phyloP scores from a whole-genome alignment of 208 protist species.

The Acanthamoeba sp. region DNA sequence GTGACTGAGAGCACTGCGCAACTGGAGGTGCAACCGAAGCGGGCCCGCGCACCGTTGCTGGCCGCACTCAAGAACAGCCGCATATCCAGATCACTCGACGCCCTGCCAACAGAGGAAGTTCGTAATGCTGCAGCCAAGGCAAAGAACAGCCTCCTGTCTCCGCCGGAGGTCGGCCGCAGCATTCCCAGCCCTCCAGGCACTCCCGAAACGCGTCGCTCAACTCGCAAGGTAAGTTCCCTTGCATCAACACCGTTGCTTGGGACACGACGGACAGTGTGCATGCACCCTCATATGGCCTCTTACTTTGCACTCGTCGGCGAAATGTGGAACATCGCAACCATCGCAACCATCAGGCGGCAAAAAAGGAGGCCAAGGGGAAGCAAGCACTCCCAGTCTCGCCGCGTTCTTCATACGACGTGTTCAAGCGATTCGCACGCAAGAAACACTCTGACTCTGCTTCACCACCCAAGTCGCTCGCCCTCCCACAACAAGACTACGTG shows the following conservation, averaged over 20 bases:
- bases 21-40: neutral
- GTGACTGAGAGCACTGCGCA: neutral
- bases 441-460: neutral
- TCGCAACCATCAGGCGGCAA: neutral
- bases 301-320: too few species aligned
- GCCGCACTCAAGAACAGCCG: slow-evolving; percentile 6
- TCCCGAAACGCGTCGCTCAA: too few species aligned
- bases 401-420: neutral
- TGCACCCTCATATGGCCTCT: too few species aligned
- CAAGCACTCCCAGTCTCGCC: neutral
- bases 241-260: too few species aligned
- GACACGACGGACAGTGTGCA: too few species aligned
- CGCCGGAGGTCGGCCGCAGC: too few species aligned
- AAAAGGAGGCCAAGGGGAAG: neutral
- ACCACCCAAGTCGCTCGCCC: neutral
- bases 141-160: too few species aligned
- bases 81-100: slow-evolving; percentile 12
- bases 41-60: neutral
- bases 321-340: too few species aligned
- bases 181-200: too few species aligned
- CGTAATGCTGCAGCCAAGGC: neutral
- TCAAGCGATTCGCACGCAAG: slow-evolving; percentile 29
- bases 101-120: neutral
- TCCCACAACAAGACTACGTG: neutral
- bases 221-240: too few species aligned